A percentile compares a stretch with the other conserved stretches of the same genome.
These are phyloP conservation scores for Ilex asprella DNA, from an alignment of 257 asterid species.

Conservation along the genomic window DNA sequence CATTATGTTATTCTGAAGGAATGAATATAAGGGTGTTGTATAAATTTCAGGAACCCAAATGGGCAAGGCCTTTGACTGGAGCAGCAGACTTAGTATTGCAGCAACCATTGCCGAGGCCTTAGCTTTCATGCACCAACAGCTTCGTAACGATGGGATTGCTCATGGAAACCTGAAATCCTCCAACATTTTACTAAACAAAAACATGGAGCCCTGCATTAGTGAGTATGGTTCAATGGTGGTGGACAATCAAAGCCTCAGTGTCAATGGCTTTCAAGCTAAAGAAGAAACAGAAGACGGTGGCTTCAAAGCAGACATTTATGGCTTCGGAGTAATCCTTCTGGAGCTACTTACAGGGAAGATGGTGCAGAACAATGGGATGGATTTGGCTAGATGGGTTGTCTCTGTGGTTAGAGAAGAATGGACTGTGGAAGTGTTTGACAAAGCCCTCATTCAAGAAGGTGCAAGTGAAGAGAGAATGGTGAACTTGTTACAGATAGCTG, in stretches of 20 bases:
- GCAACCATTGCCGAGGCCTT: conserved; percentile 42
- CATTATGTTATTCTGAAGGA: too few relatives aligned
- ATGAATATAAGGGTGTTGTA: too few relatives aligned
- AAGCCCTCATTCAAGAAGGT: conserved; percentile 47
- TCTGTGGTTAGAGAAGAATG: conserved; percentile 71
- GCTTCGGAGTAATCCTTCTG: conserved; percentile 60
- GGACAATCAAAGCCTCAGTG: conserved; percentile 18
- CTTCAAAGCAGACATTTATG: conserved; percentile 46
- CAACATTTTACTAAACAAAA: conserved; percentile 44
- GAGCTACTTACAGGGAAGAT: conserved; percentile 68
- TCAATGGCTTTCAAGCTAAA: conserved; percentile 18
- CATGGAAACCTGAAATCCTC: conserved; percentile 82
- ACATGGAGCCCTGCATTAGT: conserved; percentile 55
- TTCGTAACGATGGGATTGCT: conserved; percentile 37
- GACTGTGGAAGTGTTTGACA: conserved; percentile 76
- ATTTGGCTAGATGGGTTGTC: conserved; percentile 65
- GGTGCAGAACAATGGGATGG: conserved; percentile 40
- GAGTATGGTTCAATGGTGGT: conserved; percentile 57
- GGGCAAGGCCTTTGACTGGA: conserved; percentile 46
- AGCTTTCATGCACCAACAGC: conserved; percentile 64
- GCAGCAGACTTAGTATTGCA: conserved; percentile 43
- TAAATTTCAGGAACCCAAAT: conserved; percentile 26
- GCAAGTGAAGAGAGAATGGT: conserved; percentile 72
- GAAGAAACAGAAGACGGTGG: conserved; percentile 18
- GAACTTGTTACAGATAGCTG: conserved; percentile 49